Percentiles rank a stretch among this genome's conserved stretches.
phyloP scores from a whole-genome alignment of 192 early-diverging fungal species.

The Coemansia sp. region DNA sequence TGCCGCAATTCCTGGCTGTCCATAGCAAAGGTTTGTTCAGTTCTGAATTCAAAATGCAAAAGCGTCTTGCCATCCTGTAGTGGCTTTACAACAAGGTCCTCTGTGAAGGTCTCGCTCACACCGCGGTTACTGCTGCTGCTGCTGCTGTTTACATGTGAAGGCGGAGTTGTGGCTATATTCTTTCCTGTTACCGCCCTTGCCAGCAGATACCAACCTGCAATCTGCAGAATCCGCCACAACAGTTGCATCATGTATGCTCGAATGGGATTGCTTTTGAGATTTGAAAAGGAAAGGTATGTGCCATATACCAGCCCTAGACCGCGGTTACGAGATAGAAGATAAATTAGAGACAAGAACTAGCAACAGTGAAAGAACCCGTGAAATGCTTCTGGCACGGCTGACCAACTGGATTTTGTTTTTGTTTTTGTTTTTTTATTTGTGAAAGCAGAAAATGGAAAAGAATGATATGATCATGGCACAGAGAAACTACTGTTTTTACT shows the following conservation, averaged over 20 bases:
- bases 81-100: slow-evolving; percentile 70
- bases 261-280: neutral
- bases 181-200: neutral
- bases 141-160: slow-evolving; percentile 10
- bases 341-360: too few species aligned
- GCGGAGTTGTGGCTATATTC: neutral
- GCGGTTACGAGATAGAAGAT: too few species aligned
- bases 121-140: slow-evolving; percentile 1
- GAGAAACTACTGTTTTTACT: neutral
- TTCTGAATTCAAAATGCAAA: slow-evolving; percentile 79
- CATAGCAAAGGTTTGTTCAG: slow-evolving; percentile 28
- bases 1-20: slow-evolving; percentile 39
- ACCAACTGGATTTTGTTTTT: too few species aligned
- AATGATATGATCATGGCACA: neutral
- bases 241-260: slow-evolving; percentile 10
- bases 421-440: too few species aligned
- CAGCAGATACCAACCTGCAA: slow-evolving; percentile 5
- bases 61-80: slow-evolving; percentile 77
- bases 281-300: neutral
- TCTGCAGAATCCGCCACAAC: slow-evolving; percentile 10
- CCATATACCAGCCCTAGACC: too few species aligned
- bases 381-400: too few species aligned
- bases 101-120: slow-evolving; percentile 59
- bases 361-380: too few species aligned
- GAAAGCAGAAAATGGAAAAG: neutral